Evolutionary conservation across 441 rosid species (phyloP), one percentile per base, ranked within the genome.

Genomic region (Croton setiger): DNA sequence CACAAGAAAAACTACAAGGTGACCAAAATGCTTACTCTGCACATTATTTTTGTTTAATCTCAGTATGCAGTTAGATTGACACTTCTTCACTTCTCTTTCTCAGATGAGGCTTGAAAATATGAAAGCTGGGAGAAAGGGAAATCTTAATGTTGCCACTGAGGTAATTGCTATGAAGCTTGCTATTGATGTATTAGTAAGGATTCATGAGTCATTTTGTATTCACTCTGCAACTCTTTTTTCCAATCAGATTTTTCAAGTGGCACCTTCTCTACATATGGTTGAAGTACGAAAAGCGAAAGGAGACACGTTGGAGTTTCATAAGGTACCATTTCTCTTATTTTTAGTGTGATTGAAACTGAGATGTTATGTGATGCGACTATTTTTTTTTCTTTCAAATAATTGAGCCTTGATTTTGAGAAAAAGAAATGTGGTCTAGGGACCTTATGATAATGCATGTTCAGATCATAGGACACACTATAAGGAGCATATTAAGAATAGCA

Each of bases 1-100:
- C 93, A 84, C 68, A 94, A 91, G 87, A 94, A 91, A 75, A 88
- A 87, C 76, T 94, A 94, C 80, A 94, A 90, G 98, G 97, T 93
- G 33, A 75, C 65, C n/a, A 54, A 68, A 69, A 62, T 41, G 18
- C 35, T 21, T 49, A 33, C 7, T 18, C 10, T 21, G 27, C 36
- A 11, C 31, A 56, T 52, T 47, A 12, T 39, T 60, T n/a, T 27
- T 45, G 15, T 21, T 36, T 60, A 12, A 18, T 59, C 54, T 4
- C 23, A 48, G 56, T 35, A 23, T 5, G 8, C 14, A 27, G 47
- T 21, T 7, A 68, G 10, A 8, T 12, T 68, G 27, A 63, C 58
- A 20, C 48, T 27, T 64, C 49, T 60, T 53, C 74, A 17, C 60
- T 61, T 57, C 31, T 71, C 59, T 70, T 72, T 74, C 39, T 68